phyloP scores from a whole-genome alignment of 2,329 filamentous ascomycete species.

The Aspergillus sp. region DNA sequence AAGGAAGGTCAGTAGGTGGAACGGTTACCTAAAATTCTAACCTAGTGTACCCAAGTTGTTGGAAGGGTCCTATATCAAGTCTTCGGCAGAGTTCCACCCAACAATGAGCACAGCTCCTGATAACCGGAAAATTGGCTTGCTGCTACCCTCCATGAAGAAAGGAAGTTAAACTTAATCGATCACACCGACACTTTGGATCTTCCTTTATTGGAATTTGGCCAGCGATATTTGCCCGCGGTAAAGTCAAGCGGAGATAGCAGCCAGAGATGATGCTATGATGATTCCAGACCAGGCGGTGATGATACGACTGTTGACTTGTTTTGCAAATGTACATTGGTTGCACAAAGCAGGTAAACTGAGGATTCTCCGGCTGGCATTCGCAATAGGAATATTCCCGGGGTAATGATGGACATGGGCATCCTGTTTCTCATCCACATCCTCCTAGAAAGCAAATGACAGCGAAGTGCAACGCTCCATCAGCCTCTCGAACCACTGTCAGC shows the following conservation, averaged over 20 bases:
- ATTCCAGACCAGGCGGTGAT: background rate
- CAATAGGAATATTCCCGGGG: background rate
- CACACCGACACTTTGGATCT: background rate
- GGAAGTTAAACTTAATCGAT: background rate
- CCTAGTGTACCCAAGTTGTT: background rate
- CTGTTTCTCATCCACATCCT: background rate
- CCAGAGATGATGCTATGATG: slow-evolving; percentile 10
- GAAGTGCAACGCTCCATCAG: slow-evolving; percentile 3
- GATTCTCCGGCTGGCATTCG: slow-evolving; percentile 5
- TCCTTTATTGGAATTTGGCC: background rate
- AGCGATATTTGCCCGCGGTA: background rate
- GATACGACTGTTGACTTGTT: background rate
- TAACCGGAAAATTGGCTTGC: background rate
- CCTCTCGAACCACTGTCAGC: background rate
- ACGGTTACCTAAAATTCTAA: background rate
- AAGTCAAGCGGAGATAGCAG: background rate
- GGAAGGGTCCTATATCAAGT: background rate
- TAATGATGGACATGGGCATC: background rate
- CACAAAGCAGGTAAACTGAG: slow-evolving; percentile 2
- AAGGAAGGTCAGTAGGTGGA: background rate
- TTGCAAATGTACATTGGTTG: background rate
- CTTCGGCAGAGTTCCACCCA: background rate
- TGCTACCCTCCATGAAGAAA: background rate
- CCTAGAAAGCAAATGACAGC: background rate
- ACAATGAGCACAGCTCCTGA: background rate